Evolutionary conservation across 345 rosid genomes (phyloP).

Genomic region (Cochlearia excelsa): DNA sequence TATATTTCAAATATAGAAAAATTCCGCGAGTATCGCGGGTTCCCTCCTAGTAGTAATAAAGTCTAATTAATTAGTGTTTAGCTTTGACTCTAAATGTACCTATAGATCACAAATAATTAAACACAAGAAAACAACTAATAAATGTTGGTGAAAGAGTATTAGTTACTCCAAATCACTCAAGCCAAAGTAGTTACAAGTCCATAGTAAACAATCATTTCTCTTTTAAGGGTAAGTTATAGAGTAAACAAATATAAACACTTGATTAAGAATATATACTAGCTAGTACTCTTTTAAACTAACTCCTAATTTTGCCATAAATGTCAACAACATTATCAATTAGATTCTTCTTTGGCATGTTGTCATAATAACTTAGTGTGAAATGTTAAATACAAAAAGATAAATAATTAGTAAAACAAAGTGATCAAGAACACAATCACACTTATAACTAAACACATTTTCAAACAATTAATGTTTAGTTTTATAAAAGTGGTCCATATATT

Average conservation of each 20-base stretch:
- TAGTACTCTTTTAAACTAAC: constrained; percentile 11
- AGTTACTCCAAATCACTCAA: constrained; percentile 31
- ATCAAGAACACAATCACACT: constrained; percentile 20
- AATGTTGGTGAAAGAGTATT: constrained; percentile 22
- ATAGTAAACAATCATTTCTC: constrained; percentile 27
- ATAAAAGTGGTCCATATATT: constrained; percentile 19
- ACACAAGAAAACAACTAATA: constrained; percentile 10
- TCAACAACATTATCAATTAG: constrained; percentile 24
- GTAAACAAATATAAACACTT: constrained; percentile 24
- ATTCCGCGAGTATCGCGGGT: too few species aligned
- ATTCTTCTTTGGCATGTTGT: constrained; percentile 22
- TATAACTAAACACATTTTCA: constrained; percentile 7
- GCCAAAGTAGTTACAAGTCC: constrained; percentile 20
- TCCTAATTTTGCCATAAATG: constrained; percentile 4
- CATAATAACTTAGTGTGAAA: constrained; percentile 12
- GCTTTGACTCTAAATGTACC: constrained; percentile 14
- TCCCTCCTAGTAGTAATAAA: constrained; percentile 3
- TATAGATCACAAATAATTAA: constrained; percentile 5
- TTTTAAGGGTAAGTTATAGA: constrained; percentile 12
- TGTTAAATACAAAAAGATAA: neutral
- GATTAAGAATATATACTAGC: constrained; percentile 26
- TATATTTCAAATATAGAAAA: too few species aligned
- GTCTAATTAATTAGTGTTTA: constrained; percentile 13
- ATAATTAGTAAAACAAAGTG: neutral
- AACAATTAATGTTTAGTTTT: constrained; percentile 1